Base-by-base conservation (phyloP, 768 basidiomycete species). In the Ramaria sp. region DNA sequence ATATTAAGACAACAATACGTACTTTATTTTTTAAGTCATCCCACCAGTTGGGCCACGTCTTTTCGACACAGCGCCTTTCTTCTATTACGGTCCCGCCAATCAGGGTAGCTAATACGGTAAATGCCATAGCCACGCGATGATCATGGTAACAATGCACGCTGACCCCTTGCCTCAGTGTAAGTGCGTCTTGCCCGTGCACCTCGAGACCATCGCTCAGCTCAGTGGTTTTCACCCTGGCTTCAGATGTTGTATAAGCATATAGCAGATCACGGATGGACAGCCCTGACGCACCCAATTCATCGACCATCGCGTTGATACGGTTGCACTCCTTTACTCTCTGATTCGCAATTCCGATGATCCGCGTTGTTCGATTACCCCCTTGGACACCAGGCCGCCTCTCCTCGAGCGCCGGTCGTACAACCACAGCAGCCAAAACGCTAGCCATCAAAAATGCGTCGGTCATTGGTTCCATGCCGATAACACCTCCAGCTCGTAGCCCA, bases 11-110 rank as follows among this genome's bases (percentile, higher is more conserved):
- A 55, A 42, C 27, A 47, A 10, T n/a, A 45, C 73, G 2, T 51
- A 89, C 91, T 82, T 96, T 96, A 74, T 91, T 93, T 67, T 90
- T 82, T 24, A 99, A 76, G 69, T 98, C 96, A 66, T 98, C 96
- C 94, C 95, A 99, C 91, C 94, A 99, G 67, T 93, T 94, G 0
- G 96, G 96, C 95, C 95, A 99, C 0, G 95, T 99, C 79, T 99
- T 99, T 71, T 95, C 95, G 33, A 99, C 96, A 65, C 96, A 97
- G 54, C 94, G 78, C 71, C 95, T 95, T 73, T 98, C 95, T 66
- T 97, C 93, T 30, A 98, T 76, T 61, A 91, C 73, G 2, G 89
- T 88, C n/a, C 78, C 81, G 34, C 77, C 71, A 41, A 91, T 71
- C 3, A 91, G 78, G 4, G 85, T 78, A 19, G 85, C 83, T 41